phyloP scores from a whole-genome alignment of 805 yeast genomes.

The Candida vartiovaarae region DNA sequence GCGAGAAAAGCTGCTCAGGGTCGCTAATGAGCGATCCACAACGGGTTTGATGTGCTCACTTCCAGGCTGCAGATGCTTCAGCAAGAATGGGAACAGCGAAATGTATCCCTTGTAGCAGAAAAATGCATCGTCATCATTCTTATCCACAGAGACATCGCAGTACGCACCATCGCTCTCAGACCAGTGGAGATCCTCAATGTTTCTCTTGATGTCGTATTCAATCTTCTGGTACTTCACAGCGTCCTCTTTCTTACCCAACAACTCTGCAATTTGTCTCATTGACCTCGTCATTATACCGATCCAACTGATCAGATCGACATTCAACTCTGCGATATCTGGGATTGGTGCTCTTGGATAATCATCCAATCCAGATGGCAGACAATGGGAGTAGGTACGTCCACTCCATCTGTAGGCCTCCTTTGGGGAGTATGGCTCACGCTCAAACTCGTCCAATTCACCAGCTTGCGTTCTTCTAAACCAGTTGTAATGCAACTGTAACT shows the following conservation, averaged over 20 bases:
- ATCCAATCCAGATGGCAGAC: conserved; percentile 90
- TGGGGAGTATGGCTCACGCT: conserved; percentile 42
- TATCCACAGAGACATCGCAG: conserved; percentile 80
- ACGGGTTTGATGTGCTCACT: conserved; percentile 43
- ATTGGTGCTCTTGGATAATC: conserved; percentile 84
- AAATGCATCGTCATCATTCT: conserved; percentile 57
- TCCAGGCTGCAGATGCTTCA: conserved; percentile 50
- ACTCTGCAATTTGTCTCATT: conserved; percentile 63
- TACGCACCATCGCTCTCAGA: conserved; percentile 53
- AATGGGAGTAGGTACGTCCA: conserved; percentile 80
- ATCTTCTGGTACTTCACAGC: conserved; percentile 43
- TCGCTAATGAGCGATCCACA: conserved; percentile 54
- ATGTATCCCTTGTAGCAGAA: conserved; percentile 92
- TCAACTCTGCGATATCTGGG: conserved; percentile 83
- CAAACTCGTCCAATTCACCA: conserved; percentile 70
- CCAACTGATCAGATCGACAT: conserved; percentile 90
- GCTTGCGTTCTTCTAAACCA: conserved; percentile 80
- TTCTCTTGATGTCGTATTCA: conserved; percentile 49
- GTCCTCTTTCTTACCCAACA: conserved; percentile 55
- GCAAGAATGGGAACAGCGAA: conserved; percentile 75
- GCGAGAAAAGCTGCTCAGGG: conserved; percentile 69
- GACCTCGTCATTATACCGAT: conserved; percentile 87
- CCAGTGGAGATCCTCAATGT: conserved; percentile 80
- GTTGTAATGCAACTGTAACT: conserved; percentile 66
- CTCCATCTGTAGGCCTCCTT: conserved; percentile 85